Conservation (phyloP, 2,329 filamentous ascomycete species). For the Malbranchea zuffiana region DNA sequence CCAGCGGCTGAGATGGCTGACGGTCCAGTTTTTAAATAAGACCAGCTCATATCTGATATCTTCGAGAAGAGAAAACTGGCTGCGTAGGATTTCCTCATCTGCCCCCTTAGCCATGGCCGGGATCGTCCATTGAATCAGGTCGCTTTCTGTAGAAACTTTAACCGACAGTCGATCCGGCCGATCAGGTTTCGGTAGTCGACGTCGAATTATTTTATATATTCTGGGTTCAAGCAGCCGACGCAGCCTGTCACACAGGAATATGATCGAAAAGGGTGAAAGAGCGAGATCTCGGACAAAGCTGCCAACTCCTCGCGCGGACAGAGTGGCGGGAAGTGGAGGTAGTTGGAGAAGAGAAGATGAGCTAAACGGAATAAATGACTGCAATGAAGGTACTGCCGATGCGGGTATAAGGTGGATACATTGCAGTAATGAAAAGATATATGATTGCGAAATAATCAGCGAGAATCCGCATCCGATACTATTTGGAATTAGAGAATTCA, state of each 20-base stretch:
- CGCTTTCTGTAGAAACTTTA: slow-evolving; percentile 33
- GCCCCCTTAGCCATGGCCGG: slow-evolving; percentile 31
- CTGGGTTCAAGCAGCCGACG: slow-evolving; percentile 30
- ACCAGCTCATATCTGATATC: slow-evolving; percentile 30
- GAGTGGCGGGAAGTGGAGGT: slow-evolving; percentile 21
- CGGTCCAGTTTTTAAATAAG: slow-evolving; percentile 24
- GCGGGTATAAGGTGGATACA: slow-evolving; percentile 31
- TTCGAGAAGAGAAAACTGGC: slow-evolving; percentile 26
- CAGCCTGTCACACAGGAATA: slow-evolving; percentile 28
- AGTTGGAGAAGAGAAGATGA: slow-evolving; percentile 26
- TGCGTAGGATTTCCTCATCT: slow-evolving; percentile 31
- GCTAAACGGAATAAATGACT: slow-evolving; percentile 30
- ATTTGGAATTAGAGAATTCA: slow-evolving; percentile 14
- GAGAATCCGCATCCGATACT: slow-evolving; percentile 29
- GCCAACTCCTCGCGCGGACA: slow-evolving; percentile 22
- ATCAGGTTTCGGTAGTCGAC: slow-evolving; percentile 32
- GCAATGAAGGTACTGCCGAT: slow-evolving; percentile 23
- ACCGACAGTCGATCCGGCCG: slow-evolving; percentile 33
- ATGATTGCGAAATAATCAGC: slow-evolving; percentile 30
- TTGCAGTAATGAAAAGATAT: slow-evolving; percentile 36
- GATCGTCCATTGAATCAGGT: slow-evolving; percentile 35
- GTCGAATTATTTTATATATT: slow-evolving; percentile 31
- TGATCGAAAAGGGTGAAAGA: slow-evolving; percentile 27
- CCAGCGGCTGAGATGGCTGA: slow-evolving; percentile 23
- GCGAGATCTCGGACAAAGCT: slow-evolving; percentile 21